phyloP scores from a whole-genome alignment of 371 early-diverging fungal species.

The Aphelidium insulamus region DNA sequence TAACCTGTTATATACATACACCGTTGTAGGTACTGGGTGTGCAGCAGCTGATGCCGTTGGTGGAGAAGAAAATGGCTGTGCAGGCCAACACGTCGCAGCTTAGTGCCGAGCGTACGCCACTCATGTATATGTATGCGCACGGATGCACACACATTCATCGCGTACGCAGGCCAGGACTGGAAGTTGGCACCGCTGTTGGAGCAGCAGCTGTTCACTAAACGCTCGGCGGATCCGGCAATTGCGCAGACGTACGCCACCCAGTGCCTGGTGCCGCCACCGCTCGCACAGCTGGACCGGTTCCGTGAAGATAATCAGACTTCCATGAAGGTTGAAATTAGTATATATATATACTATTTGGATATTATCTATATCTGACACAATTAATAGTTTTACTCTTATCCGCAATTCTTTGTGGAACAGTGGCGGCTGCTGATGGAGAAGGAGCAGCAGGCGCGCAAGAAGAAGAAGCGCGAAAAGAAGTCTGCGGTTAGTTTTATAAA shows the following conservation, averaged over 20 bases:
- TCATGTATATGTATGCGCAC: too few relatives aligned
- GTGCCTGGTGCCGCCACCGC: constrained; percentile 10
- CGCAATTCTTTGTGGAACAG: constrained; percentile 21
- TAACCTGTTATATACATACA: too few relatives aligned
- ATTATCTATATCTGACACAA: neutral
- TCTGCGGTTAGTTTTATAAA: constrained; percentile 1
- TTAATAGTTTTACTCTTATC: constrained; percentile 15
- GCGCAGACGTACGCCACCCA: constrained; percentile 6
- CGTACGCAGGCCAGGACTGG: too few relatives aligned
- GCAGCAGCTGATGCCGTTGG: too few relatives aligned
- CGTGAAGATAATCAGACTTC: constrained; percentile 12
- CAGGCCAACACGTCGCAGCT: too few relatives aligned
- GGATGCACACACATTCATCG: too few relatives aligned
- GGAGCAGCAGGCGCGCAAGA: constrained; percentile 10
- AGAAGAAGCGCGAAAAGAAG: constrained; percentile 7
- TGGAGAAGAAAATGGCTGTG: too few relatives aligned
- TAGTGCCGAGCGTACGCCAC: too few relatives aligned
- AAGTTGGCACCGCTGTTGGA: too few relatives aligned
- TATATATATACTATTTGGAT: neutral
- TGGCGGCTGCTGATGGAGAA: constrained; percentile 14
- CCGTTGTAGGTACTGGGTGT: too few relatives aligned
- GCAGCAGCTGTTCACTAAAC: constrained; percentile 12
- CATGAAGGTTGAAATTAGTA: constrained; percentile 9
- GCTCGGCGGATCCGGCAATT: constrained; percentile 7
- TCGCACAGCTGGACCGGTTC: constrained; percentile 12